Base-by-base conservation (phyloP, 495 filamentous ascomycete species). In the Xylaria nigripes region DNA sequence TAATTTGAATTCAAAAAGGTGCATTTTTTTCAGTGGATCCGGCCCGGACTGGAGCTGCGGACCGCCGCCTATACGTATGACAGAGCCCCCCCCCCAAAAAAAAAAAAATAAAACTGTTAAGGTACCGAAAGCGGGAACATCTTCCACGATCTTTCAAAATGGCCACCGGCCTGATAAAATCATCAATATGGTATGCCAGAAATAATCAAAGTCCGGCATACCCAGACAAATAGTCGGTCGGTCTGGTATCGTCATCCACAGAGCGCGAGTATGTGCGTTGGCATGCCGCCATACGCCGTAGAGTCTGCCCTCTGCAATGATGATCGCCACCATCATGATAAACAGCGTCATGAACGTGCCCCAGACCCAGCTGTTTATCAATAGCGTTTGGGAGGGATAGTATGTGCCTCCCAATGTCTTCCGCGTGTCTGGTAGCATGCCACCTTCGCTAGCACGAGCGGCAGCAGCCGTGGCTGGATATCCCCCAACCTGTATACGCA, bases 231-330 rank as follows among this genome's bases (percentile, higher is more conserved):
- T 0, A 0, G 16, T 6, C 18, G 19, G 2, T 19, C 21, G 29
- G 6, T 65, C 55, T 0, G 9, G 0, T 24, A 36, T 8, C 8
- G 10, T 10, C 10, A 29, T 32, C 44, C 25, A 60, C n/a, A 58
- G 6, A 6, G 40, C 60, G 6, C 62, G 55, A 29, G 38, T 40
- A 4, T 48, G n/a, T 12, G 36, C 21, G 46, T 65, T 65, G 24
- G 55, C 48, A 27, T 16, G 0, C 42, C n/a, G 38, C 45, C 57
- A 54, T 32, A 51, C 19, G 38, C 38, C 49, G 43, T 41, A 34
- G 10, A 54, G 57, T n/a, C 57, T 50, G 10, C 48, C 54, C 24
- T 48, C 25, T 12, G 60, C 52, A 21, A 65, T 22, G 13, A 18
- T 16, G 6, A 43, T 48, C 3, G n/a, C 8, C 0, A 54, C 0